Evolutionary conservation across 371 early-diverging fungal species (phyloP), one percentile per base, ranked within the genome.

Genomic region (Mortierella sp.): DNA sequence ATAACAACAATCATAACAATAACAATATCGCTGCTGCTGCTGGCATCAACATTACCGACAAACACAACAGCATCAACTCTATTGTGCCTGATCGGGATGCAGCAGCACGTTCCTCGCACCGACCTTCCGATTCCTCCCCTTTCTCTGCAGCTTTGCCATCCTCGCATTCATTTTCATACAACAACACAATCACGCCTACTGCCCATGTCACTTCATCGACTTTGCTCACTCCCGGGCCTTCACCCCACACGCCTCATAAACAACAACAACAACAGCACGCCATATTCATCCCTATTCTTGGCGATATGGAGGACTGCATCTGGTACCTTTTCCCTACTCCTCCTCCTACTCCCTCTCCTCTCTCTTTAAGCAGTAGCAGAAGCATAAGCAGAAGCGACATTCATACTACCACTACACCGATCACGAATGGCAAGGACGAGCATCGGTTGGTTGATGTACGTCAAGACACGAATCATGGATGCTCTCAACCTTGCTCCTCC

Each of bases 301-400:
- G 73, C 10, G 82, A 78, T 6, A 48, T 58, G 75, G 78, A 74
- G 45, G 65, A 44, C 4, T 57, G 34, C 14, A 34, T 50, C 21
- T 81, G 82, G 82, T 71, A 78, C 50, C 63, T 81, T 44, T 60
- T 28, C 75, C 55, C 72, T 2, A 31, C 63, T 19, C 2, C 55
- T 10, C n/a, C 45, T 38, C 42, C 48, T 13, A n/a, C 72, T 6
- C 26, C 52, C 26, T 60, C 26, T 2, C 45, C 65, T 11, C 24
- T 13, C 7, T 75, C 47, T 28, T 26, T 50, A 24, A 16, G 13
- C 63, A 16, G 34, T 38, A 54, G 54, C 58, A 34, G 24, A 26
- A 73, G 50, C 44, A 38, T 24, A 38, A 57, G 34, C 65, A 63
- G 38, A 16, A 16, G 5, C 21, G 38, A 21, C 68, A 68, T 19